phyloP scores from a whole-genome alignment of 2,329 filamentous ascomycete genomes.

The Ceratocystis ficicola region DNA sequence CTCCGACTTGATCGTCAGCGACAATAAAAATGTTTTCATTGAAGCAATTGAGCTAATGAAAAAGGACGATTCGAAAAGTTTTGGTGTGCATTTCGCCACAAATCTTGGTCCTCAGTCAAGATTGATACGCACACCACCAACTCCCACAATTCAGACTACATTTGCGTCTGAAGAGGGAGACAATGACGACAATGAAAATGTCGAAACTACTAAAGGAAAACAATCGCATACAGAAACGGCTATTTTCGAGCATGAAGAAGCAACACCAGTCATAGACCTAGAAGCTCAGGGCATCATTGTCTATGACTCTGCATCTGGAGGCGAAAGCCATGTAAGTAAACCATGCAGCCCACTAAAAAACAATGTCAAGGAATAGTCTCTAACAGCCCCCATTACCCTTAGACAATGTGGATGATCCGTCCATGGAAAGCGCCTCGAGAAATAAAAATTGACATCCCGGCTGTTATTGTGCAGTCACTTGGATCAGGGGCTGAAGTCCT shows the following conservation, averaged over 20 bases:
- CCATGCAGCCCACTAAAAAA: neutral
- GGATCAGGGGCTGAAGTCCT: slow-evolving; percentile 91
- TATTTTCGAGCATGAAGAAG: slow-evolving; percentile 36
- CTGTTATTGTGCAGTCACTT: slow-evolving; percentile 79
- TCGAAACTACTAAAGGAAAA: neutral
- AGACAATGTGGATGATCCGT: slow-evolving; percentile 99
- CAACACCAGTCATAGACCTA: slow-evolving; percentile 48
- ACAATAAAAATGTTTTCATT: slow-evolving; percentile 67
- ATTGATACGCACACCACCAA: slow-evolving; percentile 13
- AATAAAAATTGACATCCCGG: slow-evolving; percentile 88
- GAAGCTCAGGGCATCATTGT: slow-evolving; percentile 98
- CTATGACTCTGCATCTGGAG: slow-evolving; percentile 75
- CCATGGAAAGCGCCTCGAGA: slow-evolving; percentile 79
- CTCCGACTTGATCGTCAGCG: slow-evolving; percentile 63
- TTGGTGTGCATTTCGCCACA: slow-evolving; percentile 72
- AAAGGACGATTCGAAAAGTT: slow-evolving; percentile 83
- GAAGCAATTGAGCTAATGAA: slow-evolving; percentile 80
- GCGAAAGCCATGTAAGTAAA: slow-evolving; percentile 72
- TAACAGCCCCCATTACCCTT: slow-evolving; percentile 24
- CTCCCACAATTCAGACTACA: slow-evolving; percentile 30
- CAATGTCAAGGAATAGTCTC: neutral
- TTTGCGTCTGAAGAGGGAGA: slow-evolving; percentile 22
- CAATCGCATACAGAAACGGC: slow-evolving; percentile 27
- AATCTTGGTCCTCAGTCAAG: slow-evolving; percentile 53
- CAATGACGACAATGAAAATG: slow-evolving; percentile 29